phyloP scores from a whole-genome alignment of 805 yeast genomes.

The Teunomyces tritomae region DNA sequence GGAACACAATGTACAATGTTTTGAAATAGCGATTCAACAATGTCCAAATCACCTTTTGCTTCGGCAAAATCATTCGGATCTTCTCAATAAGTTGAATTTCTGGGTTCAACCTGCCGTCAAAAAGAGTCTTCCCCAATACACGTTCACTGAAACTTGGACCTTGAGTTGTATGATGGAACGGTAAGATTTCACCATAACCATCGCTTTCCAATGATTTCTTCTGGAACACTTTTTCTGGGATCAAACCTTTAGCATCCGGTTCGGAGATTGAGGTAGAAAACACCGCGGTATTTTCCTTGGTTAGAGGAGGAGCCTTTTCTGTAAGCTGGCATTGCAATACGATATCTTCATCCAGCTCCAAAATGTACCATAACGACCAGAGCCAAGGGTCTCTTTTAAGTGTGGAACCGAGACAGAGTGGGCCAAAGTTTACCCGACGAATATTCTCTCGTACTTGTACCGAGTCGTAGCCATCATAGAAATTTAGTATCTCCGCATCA shows the following conservation, averaged over 20 bases:
- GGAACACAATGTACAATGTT: constrained; percentile 60
- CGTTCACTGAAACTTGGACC: constrained; percentile 6
- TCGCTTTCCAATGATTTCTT: constrained; percentile 33
- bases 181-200: constrained; percentile 31
- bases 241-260: constrained; percentile 6
- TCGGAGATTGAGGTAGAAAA: constrained; percentile 14
- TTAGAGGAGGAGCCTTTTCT: constrained; percentile 14
- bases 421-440: constrained; percentile 36
- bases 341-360: constrained; percentile 11
- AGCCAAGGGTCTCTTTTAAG: constrained; percentile 35
- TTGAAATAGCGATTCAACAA: constrained; percentile 59
- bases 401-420: constrained; percentile 37
- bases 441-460: constrained; percentile 26
- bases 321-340: constrained; percentile 3
- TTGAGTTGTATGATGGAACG: constrained; percentile 17
- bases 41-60: constrained; percentile 51
- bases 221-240: constrained; percentile 25
- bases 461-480: constrained; percentile 25
- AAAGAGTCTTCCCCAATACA: constrained; percentile 34
- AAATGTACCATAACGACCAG: constrained; percentile 31
- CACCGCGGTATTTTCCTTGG: constrained; percentile 4
- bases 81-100: constrained; percentile 41
- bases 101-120: constrained; percentile 27
- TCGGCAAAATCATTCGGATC: constrained; percentile 48
- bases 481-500: constrained; percentile 15